Conservation (phyloP, 164 flowering plant species). For the Annona cherimola region DNA sequence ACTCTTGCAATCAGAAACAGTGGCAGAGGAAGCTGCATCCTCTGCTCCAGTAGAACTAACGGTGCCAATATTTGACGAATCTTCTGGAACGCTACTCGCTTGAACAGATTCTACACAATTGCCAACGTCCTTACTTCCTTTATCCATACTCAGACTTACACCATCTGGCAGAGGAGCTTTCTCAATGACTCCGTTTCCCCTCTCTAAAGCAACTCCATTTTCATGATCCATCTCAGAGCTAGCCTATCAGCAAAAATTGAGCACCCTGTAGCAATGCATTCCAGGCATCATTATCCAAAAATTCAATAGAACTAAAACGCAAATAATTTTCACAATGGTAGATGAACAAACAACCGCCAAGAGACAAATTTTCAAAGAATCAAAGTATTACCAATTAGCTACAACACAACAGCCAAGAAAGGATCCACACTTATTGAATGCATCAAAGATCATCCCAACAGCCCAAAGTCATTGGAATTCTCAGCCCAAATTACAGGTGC, state of each 20-base stretch:
- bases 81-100: slow-evolving; percentile 19
- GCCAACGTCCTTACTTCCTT: slow-evolving; percentile 24
- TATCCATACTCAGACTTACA: slow-evolving; percentile 20
- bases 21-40: slow-evolving; percentile 12
- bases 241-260: not conserved
- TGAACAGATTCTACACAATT: slow-evolving; percentile 15
- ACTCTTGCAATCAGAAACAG: slow-evolving; percentile 24
- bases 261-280: not conserved
- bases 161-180: slow-evolving; percentile 20
- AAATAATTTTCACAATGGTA: not conserved
- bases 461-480: not conserved
- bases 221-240: slow-evolving; percentile 39
- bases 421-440: not conserved
- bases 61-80: slow-evolving; percentile 16
- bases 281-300: not conserved
- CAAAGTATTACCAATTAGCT: not conserved
- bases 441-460: not conserved
- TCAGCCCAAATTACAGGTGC: not conserved
- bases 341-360: not conserved
- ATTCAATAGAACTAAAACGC: not conserved
- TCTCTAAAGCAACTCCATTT: slow-evolving; percentile 28
- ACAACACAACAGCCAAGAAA: not conserved
- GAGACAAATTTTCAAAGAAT: not conserved
- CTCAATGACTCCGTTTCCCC: slow-evolving; percentile 20
- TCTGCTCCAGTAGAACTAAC: slow-evolving; percentile 13